phyloP scores from a whole-genome alignment of 2,329 filamentous ascomycete species.

The Cryphonectria japonica region DNA sequence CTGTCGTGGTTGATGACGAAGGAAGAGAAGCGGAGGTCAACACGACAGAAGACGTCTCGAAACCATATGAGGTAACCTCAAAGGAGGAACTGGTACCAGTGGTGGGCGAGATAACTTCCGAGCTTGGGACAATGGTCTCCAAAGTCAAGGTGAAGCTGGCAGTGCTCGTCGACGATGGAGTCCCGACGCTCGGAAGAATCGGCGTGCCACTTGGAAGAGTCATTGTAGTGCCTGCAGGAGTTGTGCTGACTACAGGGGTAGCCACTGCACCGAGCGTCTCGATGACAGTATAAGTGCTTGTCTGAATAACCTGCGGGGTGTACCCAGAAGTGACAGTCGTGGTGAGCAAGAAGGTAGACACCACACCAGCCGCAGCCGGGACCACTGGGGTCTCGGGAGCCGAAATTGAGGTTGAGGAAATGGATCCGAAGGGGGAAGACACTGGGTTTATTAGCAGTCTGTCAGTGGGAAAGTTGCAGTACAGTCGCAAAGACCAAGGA shows the following conservation, averaged over 20 bases:
- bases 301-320: constrained; percentile 28
- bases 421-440: background rate
- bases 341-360: constrained; percentile 29
- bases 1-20: constrained; percentile 6
- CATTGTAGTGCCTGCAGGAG: background rate
- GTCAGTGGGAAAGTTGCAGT: background rate
- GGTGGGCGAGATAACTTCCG: background rate
- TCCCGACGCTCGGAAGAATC: constrained; percentile 2
- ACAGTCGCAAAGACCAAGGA: constrained; percentile 7
- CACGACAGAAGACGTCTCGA: background rate
- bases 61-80: background rate
- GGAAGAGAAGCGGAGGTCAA: background rate
- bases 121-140: constrained; percentile 19
- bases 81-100: background rate
- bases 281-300: constrained; percentile 28
- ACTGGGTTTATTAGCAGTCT: constrained; percentile 1
- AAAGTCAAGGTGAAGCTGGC: constrained; percentile 32
- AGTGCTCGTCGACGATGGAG: constrained; percentile 28
- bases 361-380: constrained; percentile 18
- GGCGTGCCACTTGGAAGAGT: background rate
- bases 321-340: constrained; percentile 28
- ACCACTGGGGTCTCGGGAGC: constrained; percentile 16
- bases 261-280: constrained; percentile 18
- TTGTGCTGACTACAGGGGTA: background rate
- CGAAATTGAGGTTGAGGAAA: background rate